A percentile compares a stretch with the other conserved stretches of the same genome.
Conservation (phyloP, 495 filamentous ascomycete genomes). For the Aspergillus sclerotiicarbonarius region DNA sequence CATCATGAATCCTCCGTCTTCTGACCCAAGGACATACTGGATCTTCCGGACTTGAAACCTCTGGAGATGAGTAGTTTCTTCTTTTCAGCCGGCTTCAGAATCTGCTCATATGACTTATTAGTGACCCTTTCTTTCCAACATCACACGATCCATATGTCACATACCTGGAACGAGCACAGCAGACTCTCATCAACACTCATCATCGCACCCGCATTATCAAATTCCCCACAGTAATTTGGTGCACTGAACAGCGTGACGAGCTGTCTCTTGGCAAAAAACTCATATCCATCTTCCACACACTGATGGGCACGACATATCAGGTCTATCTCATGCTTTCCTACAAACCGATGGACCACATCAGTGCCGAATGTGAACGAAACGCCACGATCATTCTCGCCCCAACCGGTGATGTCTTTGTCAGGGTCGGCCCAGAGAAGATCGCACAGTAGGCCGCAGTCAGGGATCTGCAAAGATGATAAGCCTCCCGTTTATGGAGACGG, state of each 20-base stretch:
- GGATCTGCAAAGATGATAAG: conserved; percentile 75
- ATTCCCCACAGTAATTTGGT: conserved; percentile 99
- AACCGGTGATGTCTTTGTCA: conserved; percentile 98
- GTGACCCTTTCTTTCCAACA: neutral
- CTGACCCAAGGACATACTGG: no score
- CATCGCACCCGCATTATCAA: conserved; percentile 99
- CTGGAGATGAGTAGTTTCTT: no score
- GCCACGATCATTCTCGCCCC: conserved; percentile 98
- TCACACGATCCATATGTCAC: no score
- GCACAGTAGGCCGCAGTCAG: conserved; percentile 95
- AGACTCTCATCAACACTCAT: conserved; percentile 99
- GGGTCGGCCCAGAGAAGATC: conserved; percentile 98
- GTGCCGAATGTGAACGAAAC: conserved; percentile 99
- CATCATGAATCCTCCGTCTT: no score
- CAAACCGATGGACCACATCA: conserved; percentile 97
- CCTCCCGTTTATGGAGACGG: no score
- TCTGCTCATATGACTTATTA: conserved; percentile 50
- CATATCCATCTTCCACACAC: conserved; percentile 98
- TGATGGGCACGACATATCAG: conserved; percentile 98
- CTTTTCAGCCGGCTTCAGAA: conserved; percentile 99
- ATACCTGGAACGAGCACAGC: conserved; percentile 99
- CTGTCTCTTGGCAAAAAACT: conserved; percentile 99
- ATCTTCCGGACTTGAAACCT: no score
- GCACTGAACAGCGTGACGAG: conserved; percentile 97
- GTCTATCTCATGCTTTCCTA: conserved; percentile 99